A percentile compares a stretch with the other conserved stretches of the same genome.
Evolutionary conservation across 1,284 basidiomycete genomes (phyloP).

Genomic region (Ustilago tritici): DNA sequence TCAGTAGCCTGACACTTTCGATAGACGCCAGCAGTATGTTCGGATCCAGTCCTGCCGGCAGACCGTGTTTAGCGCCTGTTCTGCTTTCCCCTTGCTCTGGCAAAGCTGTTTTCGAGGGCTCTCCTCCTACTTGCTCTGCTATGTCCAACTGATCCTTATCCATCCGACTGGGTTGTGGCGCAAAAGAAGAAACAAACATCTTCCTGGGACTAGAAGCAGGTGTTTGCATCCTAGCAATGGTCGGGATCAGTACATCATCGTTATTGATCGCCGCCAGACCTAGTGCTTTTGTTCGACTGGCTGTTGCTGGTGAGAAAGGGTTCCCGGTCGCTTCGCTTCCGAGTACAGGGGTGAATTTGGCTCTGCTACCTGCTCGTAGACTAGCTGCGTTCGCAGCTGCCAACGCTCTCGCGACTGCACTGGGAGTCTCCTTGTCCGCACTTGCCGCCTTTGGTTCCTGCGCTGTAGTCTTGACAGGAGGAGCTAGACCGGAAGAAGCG

Average conservation of each 20-base stretch:
- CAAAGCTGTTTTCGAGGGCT: neutral
- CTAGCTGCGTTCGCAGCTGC: no score
- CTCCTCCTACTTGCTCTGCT: neutral
- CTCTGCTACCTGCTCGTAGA: slow-evolving; percentile 24
- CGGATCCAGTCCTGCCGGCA: slow-evolving; percentile 29
- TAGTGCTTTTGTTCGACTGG: slow-evolving; percentile 36
- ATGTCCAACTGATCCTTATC: neutral
- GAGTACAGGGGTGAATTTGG: slow-evolving; percentile 24
- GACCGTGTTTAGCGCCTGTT: neutral
- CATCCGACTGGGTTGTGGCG: slow-evolving; percentile 3
- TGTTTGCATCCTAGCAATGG: slow-evolving; percentile 40
- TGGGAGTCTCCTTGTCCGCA: slow-evolving; percentile 41
- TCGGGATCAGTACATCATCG: slow-evolving; percentile 49
- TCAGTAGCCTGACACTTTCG: slow-evolving; percentile 47
- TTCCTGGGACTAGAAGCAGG: slow-evolving; percentile 39
- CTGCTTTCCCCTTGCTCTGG: neutral
- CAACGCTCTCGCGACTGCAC: slow-evolving; percentile 40
- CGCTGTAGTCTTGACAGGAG: slow-evolving; percentile 12
- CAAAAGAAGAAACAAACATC: slow-evolving; percentile 21
- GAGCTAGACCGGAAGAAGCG: slow-evolving; percentile 15
- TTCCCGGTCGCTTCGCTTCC: slow-evolving; percentile 25
- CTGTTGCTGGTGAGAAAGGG: slow-evolving; percentile 23
- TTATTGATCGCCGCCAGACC: slow-evolving; percentile 27
- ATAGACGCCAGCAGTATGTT: slow-evolving; percentile 49
- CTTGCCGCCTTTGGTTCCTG: slow-evolving; percentile 3